phyloP scores from a whole-genome alignment of 2,329 filamentous ascomycete genomes.

The Ilyonectria sp. region DNA sequence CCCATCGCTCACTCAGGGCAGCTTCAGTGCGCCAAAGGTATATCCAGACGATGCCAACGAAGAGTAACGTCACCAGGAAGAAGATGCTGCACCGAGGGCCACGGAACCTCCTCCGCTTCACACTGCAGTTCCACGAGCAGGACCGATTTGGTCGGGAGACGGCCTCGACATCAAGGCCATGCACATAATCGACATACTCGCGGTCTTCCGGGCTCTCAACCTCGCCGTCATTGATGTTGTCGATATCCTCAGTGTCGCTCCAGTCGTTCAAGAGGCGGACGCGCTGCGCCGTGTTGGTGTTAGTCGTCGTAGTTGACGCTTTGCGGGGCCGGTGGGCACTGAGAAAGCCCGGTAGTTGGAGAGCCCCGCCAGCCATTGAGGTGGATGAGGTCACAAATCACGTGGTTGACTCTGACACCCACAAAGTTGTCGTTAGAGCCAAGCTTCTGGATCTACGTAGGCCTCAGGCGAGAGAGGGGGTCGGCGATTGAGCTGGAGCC shows the following conservation, averaged over 20 bases:
- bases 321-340: slow-evolving; percentile 35
- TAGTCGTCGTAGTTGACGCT: slow-evolving; percentile 8
- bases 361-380: slow-evolving; percentile 29
- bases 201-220: neutral
- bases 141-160: slow-evolving; percentile 13
- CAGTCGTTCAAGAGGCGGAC: slow-evolving; percentile 40
- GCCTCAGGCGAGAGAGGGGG: slow-evolving; percentile 1
- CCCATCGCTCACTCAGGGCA: slow-evolving; percentile 62
- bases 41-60: slow-evolving; percentile 51
- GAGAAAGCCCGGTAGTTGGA: slow-evolving; percentile 33
- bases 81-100: slow-evolving; percentile 51
- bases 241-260: slow-evolving; percentile 33
- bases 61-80: slow-evolving; percentile 51
- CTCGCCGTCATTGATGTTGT: neutral
- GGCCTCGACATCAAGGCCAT: slow-evolving; percentile 21
- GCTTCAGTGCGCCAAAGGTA: slow-evolving; percentile 64
- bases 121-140: neutral
- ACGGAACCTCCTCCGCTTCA: slow-evolving; percentile 25
- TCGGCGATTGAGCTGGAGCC: slow-evolving; percentile 1
- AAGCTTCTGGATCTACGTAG: neutral
- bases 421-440: neutral
- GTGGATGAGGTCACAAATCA: slow-evolving; percentile 30
- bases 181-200: slow-evolving; percentile 5
- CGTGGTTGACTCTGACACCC: slow-evolving; percentile 23
- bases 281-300: slow-evolving; percentile 32